These are phyloP conservation scores for Podila clonocystis DNA, from an alignment of 192 early-diverging fungal genomes.

Conservation along the genomic window DNA sequence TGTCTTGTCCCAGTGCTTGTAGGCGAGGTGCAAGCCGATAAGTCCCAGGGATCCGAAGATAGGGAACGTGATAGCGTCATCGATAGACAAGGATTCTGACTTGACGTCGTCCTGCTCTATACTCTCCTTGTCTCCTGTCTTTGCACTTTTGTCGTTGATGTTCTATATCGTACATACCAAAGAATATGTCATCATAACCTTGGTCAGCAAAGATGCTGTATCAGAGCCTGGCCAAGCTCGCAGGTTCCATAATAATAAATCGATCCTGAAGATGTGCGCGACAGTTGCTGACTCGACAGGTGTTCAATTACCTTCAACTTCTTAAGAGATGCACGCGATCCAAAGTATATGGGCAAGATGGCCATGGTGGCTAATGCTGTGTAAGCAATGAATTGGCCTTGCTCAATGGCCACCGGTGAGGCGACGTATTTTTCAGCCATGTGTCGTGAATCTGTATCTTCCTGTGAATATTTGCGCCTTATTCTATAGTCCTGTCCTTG, in stretches of 20 bases:
- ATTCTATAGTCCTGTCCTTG: too few relatives aligned
- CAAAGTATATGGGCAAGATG: conserved; percentile 84
- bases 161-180: conserved; percentile 1
- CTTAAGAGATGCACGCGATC: conserved; percentile 76
- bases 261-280: background rate
- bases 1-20: conserved; percentile 81
- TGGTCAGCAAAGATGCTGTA: background rate
- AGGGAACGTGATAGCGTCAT: conserved; percentile 91
- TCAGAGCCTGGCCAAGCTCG: background rate
- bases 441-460: background rate
- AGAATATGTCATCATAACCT: background rate
- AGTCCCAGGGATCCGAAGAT: conserved; percentile 85
- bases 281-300: background rate
- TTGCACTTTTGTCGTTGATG: conserved; percentile 48
- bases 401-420: conserved; percentile 23
- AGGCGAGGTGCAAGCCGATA: conserved; percentile 81
- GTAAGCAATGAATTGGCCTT: conserved; percentile 80
- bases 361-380: conserved; percentile 84
- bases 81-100: conserved; percentile 76
- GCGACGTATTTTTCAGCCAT: conserved; percentile 9
- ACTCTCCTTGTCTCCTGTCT: conserved; percentile 56
- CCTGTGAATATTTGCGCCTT: too few relatives aligned
- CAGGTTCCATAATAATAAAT: background rate
- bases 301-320: conserved; percentile 57
- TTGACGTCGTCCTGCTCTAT: conserved; percentile 69